These are phyloP conservation scores for Haplographium delicatum DNA, from an alignment of 495 filamentous ascomycete genomes.

Conservation along the genomic window DNA sequence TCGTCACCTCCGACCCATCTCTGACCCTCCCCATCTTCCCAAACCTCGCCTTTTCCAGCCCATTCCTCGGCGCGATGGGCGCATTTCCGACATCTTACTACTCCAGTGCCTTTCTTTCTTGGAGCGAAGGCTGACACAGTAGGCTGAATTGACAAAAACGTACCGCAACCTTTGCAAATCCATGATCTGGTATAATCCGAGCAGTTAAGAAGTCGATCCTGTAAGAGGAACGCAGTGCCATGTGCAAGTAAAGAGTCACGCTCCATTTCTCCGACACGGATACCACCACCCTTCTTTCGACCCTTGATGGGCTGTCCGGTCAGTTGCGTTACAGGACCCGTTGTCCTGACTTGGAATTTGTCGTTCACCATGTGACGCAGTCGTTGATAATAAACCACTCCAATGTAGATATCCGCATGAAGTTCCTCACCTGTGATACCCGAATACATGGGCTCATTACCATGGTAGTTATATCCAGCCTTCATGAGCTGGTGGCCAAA, in stretches of 20 bases:
- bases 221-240: slow-evolving; percentile 88
- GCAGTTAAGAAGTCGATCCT: slow-evolving; percentile 95
- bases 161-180: slow-evolving; percentile 84
- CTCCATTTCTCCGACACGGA: slow-evolving; percentile 99
- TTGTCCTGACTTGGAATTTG: slow-evolving; percentile 97
- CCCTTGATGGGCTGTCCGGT: slow-evolving; percentile 98
- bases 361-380: slow-evolving; percentile 99
- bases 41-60: slow-evolving; percentile 64
- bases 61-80: slow-evolving; percentile 56
- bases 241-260: slow-evolving; percentile 91
- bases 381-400: slow-evolving; percentile 95
- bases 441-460: slow-evolving; percentile 96
- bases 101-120: slow-evolving; percentile 47
- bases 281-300: slow-evolving; percentile 90
- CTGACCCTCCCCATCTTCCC: slow-evolving; percentile 84
- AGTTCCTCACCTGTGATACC: slow-evolving; percentile 95
- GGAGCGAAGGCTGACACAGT: slow-evolving; percentile 56
- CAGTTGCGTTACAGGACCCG: slow-evolving; percentile 78
- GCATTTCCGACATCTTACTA: slow-evolving; percentile 81
- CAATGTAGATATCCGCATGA: slow-evolving; percentile 91
- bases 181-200: slow-evolving; percentile 83
- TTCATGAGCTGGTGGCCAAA: slow-evolving; percentile 92
- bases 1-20: slow-evolving; percentile 83
- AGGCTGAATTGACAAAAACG: slow-evolving; percentile 77
- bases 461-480: slow-evolving; percentile 96